Percentiles rank a stretch among this genome's conserved stretches.
Evolutionary conservation across 805 yeast species (phyloP).

Genomic region (Cyberlindnera mississippiensis): DNA sequence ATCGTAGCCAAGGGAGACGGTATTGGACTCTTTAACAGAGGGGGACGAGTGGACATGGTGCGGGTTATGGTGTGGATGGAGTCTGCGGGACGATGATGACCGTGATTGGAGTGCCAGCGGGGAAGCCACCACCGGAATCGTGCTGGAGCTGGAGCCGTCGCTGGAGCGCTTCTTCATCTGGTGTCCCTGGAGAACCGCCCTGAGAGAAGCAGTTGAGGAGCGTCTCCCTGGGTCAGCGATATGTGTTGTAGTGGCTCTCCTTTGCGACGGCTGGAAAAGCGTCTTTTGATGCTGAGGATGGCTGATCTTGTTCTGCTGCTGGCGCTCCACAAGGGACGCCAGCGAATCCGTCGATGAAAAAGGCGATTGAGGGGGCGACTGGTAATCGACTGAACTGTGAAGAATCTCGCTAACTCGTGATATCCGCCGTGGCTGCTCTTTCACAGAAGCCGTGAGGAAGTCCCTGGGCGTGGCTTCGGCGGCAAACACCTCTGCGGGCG

Average conservation of each 20-base stretch:
- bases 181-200: constrained; percentile 12
- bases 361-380: constrained; percentile 13
- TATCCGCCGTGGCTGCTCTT: constrained; percentile 7
- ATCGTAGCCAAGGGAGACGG: constrained; percentile 80
- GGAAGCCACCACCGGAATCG: constrained; percentile 15
- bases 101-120: constrained; percentile 11
- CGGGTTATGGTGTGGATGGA: constrained; percentile 25
- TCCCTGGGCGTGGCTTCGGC: background rate
- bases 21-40: constrained; percentile 76
- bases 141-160: constrained; percentile 1
- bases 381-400: constrained; percentile 2
- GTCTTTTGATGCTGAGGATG: constrained; percentile 39
- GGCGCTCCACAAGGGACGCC: constrained; percentile 37
- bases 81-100: constrained; percentile 11
- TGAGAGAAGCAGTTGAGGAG: constrained; percentile 20
- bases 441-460: constrained; percentile 1
- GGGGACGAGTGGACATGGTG: constrained; percentile 27
- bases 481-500: constrained; percentile 20
- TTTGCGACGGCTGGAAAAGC: constrained; percentile 15
- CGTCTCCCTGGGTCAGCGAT: constrained; percentile 6
- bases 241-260: constrained; percentile 1
- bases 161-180: constrained; percentile 5
- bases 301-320: constrained; percentile 36
- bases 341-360: constrained; percentile 36
- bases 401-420: constrained; percentile 19